Conservation (phyloP, 2,329 filamentous ascomycete genomes). For the Amylocarpus encephaloides region DNA sequence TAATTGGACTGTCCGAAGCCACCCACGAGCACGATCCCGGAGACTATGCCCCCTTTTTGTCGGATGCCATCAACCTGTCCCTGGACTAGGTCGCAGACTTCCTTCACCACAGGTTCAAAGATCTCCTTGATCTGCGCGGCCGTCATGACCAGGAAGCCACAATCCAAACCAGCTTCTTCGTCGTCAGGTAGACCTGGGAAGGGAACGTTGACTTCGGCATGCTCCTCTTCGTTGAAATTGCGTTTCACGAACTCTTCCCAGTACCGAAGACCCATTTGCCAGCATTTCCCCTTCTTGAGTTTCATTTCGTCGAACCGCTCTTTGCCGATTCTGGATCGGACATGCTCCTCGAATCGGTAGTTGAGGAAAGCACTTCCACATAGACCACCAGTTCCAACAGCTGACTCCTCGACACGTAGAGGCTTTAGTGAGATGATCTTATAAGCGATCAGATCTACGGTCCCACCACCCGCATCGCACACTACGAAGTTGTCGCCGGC, state of each 20-base stretch:
- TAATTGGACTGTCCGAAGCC: conserved; percentile 78
- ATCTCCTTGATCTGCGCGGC: conserved; percentile 65
- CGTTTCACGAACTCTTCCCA: conserved; percentile 83
- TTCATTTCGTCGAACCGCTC: conserved; percentile 69
- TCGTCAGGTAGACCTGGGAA: conserved; percentile 73
- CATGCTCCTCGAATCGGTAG: conserved; percentile 74
- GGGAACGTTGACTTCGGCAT: conserved; percentile 71
- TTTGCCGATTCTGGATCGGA: conserved; percentile 59
- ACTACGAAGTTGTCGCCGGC: conserved; percentile 57
- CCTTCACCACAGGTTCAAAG: conserved; percentile 68
- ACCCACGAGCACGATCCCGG: conserved; percentile 74
- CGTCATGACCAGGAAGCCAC: conserved; percentile 68
- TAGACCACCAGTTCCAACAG: conserved; percentile 69
- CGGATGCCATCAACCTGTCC: conserved; percentile 61
- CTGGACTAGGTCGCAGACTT: conserved; percentile 61
- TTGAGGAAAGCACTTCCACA: conserved; percentile 77
- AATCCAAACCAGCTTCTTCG: conserved; percentile 67
- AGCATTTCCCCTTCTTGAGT: conserved; percentile 68
- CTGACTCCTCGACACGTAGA: conserved; percentile 68
- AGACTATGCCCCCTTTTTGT: conserved; percentile 54
- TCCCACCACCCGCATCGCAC: conserved; percentile 51
- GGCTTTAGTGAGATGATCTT: conserved; percentile 70
- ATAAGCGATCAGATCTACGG: conserved; percentile 74
- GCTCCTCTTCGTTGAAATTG: conserved; percentile 74
- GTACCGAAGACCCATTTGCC: conserved; percentile 72